Conservation (phyloP, 2,329 filamentous ascomycete genomes). For the Coniochaeta sp. region DNA sequence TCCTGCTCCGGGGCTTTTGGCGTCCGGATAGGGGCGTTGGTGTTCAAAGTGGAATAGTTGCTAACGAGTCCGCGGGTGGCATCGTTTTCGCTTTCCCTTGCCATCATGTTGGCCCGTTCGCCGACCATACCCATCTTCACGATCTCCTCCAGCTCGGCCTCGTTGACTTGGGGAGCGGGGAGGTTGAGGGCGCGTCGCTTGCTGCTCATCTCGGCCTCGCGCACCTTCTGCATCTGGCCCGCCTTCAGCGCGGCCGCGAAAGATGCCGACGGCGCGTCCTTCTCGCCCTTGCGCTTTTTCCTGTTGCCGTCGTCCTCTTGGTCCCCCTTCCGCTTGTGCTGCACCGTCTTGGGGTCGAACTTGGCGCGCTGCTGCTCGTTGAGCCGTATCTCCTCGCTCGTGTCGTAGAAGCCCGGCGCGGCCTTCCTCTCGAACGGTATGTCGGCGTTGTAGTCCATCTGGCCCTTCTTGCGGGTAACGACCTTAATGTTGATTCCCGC, state of each 20-base stretch:
- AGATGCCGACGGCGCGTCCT: constrained; percentile 68
- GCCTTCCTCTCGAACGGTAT: constrained; percentile 96
- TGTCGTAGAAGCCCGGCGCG: constrained; percentile 87
- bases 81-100: constrained; percentile 72
- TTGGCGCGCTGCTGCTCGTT: constrained; percentile 81
- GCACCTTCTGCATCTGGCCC: constrained; percentile 86
- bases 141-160: constrained; percentile 90
- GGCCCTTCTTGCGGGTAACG: constrained; percentile 79
- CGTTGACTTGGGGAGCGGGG: constrained; percentile 84
- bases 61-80: constrained; percentile 80
- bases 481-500: constrained; percentile 98
- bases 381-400: constrained; percentile 66
- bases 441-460: constrained; percentile 99
- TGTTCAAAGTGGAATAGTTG: constrained; percentile 77
- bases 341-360: constrained; percentile 90
- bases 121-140: constrained; percentile 98
- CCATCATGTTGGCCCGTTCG: constrained; percentile 71
- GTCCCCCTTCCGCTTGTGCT: constrained; percentile 92
- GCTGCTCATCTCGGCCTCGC: constrained; percentile 94
- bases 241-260: constrained; percentile 87
- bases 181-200: constrained; percentile 79
- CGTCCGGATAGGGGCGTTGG: constrained; percentile 81
- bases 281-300: constrained; percentile 85
- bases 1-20: constrained; percentile 87
- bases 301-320: constrained; percentile 72